phyloP scores from a whole-genome alignment of 2,329 filamentous ascomycete genomes.

The Ascomycota sp. region DNA sequence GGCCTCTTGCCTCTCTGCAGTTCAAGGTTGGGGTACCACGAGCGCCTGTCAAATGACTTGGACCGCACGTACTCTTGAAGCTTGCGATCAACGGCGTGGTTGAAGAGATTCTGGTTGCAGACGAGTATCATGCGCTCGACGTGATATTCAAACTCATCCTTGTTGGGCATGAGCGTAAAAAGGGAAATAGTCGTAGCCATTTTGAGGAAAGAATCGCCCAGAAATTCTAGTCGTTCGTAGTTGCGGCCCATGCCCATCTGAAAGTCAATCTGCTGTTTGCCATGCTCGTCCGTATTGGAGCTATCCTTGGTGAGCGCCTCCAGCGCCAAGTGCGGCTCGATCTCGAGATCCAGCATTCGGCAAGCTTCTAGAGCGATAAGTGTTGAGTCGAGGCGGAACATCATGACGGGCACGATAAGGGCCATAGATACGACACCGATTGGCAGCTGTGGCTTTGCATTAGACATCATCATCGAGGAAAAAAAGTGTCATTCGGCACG shows the following conservation, averaged over 20 bases:
- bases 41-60: slow-evolving; percentile 55
- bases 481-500: no score
- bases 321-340: slow-evolving; percentile 48
- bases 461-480: slow-evolving; percentile 1
- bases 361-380: slow-evolving; percentile 63
- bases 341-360: slow-evolving; percentile 35
- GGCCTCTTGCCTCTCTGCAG: slow-evolving; percentile 49
- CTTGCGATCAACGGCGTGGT: slow-evolving; percentile 44
- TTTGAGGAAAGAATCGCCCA: slow-evolving; percentile 86
- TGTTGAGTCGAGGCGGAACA: slow-evolving; percentile 61
- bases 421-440: slow-evolving; percentile 47
- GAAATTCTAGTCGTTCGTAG: slow-evolving; percentile 81
- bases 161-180: slow-evolving; percentile 52
- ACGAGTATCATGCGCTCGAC: slow-evolving; percentile 76
- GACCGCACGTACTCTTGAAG: slow-evolving; percentile 60
- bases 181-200: slow-evolving; percentile 82
- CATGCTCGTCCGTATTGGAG: slow-evolving; percentile 57
- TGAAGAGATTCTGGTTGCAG: slow-evolving; percentile 76
- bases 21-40: slow-evolving; percentile 71
- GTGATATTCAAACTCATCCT: slow-evolving; percentile 71
- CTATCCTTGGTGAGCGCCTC: slow-evolving; percentile 87
- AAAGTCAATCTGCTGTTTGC: slow-evolving; percentile 44
- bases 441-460: slow-evolving; percentile 30
- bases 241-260: slow-evolving; percentile 78
- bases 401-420: slow-evolving; percentile 60